Evolutionary conservation across 2,329 filamentous ascomycete species (phyloP).

Genomic region (Fusarium sp.): DNA sequence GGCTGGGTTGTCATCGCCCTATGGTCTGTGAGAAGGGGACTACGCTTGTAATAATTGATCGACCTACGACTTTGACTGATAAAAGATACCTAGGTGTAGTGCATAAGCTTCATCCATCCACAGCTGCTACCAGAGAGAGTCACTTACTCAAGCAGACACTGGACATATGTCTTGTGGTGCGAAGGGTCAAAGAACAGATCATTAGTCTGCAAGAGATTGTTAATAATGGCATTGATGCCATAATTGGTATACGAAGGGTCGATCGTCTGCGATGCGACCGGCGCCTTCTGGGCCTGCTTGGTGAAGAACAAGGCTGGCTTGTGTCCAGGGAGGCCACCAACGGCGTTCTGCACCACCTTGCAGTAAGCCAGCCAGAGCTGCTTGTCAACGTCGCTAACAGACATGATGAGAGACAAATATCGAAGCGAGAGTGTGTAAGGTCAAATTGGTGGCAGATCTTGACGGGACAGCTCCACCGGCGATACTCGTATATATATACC

Average conservation of each 20-base stretch:
- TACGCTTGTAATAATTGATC: fast-evolving
- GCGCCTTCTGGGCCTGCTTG: conserved; percentile 36
- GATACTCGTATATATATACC: background rate
- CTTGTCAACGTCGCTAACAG: conserved; percentile 22
- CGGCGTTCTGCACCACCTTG: conserved; percentile 32
- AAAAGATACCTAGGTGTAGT: conserved; percentile 14
- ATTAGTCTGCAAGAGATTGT: conserved; percentile 31
- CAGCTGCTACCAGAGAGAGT: fast-evolving
- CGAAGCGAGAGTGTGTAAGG: background rate
- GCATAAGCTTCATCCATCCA: background rate
- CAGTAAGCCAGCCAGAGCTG: conserved; percentile 35
- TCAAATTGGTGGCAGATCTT: background rate
- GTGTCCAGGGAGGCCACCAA: conserved; percentile 33
- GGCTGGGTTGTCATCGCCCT: conserved; percentile 16
- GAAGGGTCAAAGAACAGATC: conserved; percentile 34
- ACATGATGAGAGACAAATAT: conserved; percentile 1
- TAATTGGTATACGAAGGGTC: conserved; percentile 31
- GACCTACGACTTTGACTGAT: conserved; percentile 30
- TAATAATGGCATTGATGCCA: conserved; percentile 31
- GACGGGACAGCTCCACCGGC: background rate
- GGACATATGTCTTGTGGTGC: conserved; percentile 32
- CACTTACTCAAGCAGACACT: conserved; percentile 31
- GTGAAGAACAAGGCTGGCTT: conserved; percentile 37
- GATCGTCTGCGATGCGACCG: conserved; percentile 27
- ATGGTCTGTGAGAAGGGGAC: background rate